Base-by-base conservation (phyloP, 2,329 filamentous ascomycete species). In the Cladosporium halotolerans region DNA sequence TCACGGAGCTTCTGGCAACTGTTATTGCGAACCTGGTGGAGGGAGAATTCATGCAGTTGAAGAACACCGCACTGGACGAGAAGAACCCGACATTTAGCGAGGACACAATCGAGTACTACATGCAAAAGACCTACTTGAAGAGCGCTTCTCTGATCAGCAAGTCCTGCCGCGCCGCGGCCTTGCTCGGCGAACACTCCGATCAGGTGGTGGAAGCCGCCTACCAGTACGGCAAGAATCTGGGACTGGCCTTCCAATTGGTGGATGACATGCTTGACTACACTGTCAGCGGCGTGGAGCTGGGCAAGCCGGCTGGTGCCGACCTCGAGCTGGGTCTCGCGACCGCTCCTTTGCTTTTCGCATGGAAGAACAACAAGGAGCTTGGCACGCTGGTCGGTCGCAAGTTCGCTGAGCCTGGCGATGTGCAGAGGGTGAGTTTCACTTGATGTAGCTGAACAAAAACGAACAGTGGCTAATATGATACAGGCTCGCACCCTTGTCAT, bases 241-340 rank as follows among this genome's bases (percentile, higher is more conserved):
- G 93, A 1, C 73, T 99, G 52, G 93, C 93, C 1, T 99, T 99
- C 74, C 93, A 99, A 77, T 79, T 99, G 9, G 92, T 99, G 13
- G 93, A 99, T 68, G 93, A 99, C 68, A 88, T 99, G 86, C 78
- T 99, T 63, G 93, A 99, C 71, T 99, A 97, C 70, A 97, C 93
- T 0, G 82, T 89, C 57, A 89, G 81, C 52, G 89, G 84, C 40
- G 79, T 82, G 55, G 90, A 96, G 68, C 75, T 99, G 40, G 93
- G 93, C 19, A 99, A 99, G 73, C 93, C 93, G 2, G 89, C 92
- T 4, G 93, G 92, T 39, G 93, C 93, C 31, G 93, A 99, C 72
- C 72, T 99, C 57, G 89, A 97, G 72, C 76, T 99, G 31, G 93
- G 93, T 4, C 79, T 99, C 54, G 93, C 93, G 41, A 99, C 93